Conservation (phyloP, 192 early-diverging fungal species). For the Coemansia sp. region DNA sequence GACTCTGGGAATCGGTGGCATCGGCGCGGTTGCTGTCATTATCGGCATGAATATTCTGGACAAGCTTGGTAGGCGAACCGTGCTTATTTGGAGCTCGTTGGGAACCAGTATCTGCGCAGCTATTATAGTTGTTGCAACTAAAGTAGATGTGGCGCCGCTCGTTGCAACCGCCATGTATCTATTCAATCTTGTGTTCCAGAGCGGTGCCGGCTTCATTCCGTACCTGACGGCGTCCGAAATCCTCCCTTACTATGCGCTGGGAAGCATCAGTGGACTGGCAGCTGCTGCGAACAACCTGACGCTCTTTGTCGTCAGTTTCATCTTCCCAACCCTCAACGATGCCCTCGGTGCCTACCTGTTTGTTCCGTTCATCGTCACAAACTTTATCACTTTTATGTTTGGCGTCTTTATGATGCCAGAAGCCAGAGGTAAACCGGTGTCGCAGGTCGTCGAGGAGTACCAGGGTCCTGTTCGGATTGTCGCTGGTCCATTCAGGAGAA, state of each 20-base stretch:
- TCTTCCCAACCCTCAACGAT: conserved; percentile 59
- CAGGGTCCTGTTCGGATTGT: conserved; percentile 41
- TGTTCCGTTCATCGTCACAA: conserved; percentile 59
- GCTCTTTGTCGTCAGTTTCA: conserved; percentile 65
- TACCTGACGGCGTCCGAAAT: conserved; percentile 75
- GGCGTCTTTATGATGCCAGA: conserved; percentile 65
- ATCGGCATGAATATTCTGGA: conserved; percentile 76
- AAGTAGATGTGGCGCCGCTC: conserved; percentile 56
- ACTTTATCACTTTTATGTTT: conserved; percentile 44
- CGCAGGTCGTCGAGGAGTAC: conserved; percentile 43
- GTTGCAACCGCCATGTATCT: conserved; percentile 65
- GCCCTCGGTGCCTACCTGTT: conserved; percentile 63
- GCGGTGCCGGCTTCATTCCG: conserved; percentile 84
- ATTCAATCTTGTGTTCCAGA: conserved; percentile 80
- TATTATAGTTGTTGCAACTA: conserved; percentile 61
- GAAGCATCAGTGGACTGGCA: conserved; percentile 65
- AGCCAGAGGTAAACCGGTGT: conserved; percentile 60
- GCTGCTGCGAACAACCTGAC: conserved; percentile 64
- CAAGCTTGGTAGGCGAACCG: conserved; percentile 64
- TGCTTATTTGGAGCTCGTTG: conserved; percentile 64
- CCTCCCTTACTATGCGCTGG: conserved; percentile 66
- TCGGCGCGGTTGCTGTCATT: conserved; percentile 74
- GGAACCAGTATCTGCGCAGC: conserved; percentile 59
- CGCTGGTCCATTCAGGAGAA: conserved; percentile 10
- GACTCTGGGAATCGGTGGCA: conserved; percentile 74